Evolutionary conservation across 768 basidiomycete species (phyloP), one percentile per base, ranked within the genome.

Genomic region (Leucocoprinus sp.): DNA sequence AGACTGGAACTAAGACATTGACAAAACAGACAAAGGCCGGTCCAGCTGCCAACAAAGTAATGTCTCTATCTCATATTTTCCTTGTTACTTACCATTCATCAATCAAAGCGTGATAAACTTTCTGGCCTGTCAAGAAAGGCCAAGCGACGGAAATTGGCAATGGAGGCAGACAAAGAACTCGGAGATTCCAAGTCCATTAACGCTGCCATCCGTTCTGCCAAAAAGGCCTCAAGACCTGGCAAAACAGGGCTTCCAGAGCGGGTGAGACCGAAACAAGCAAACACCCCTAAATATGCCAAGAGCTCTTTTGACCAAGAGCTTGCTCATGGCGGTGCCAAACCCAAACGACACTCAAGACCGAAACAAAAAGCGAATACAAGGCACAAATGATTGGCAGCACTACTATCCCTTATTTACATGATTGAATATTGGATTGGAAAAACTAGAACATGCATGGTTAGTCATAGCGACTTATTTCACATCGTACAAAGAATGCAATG

Each of bases 111-210:
- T 53, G 84, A 88, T 54, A 84, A 82, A 52, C 76, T 79, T 50
- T 71, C 85, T 5, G 93, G 93, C 8, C 73, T 97, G 8, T 84
- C 92, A n/a, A 79, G 95, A 49, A 82, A 75, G 57, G 80, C 75
- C 41, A 97, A 96, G 61, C 75, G 95, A 48, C 74, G 92, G 56
- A 96, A 93, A 66, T 70, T 93, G 67, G 83, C 84, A 5, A 70
- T 77, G 61, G 87, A 93, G 58, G 81, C 83, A 51, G 90, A 93
- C 52, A 75, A 78, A 41, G 80, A 81, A 44, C 45, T 66, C 3
- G 75, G 72, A 12, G 78, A 80, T 44, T 65, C 61, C 26, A 72
- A 69, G 18, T 67, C 73, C 7, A 64, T 85, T 36, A 71, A 75
- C 31, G 84, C 86, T 12, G 82, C 92, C 1, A 85, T 96, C 52